These are phyloP conservation scores for Arthroderma uncinatum DNA, from an alignment of 2,329 filamentous ascomycete genomes.

Conservation along the genomic window DNA sequence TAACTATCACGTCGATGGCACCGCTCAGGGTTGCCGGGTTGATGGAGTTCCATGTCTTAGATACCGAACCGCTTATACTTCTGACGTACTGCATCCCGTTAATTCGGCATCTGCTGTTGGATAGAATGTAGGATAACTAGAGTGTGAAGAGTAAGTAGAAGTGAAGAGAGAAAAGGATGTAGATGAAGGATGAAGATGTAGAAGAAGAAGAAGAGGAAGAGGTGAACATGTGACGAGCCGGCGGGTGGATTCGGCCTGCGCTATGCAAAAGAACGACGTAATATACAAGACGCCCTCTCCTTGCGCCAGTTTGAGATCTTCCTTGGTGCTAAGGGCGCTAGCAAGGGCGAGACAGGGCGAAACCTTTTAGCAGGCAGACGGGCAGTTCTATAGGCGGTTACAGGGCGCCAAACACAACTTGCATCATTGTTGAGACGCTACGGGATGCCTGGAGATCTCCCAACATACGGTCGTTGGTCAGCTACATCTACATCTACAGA, in stretches of 20 bases:
- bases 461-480: too few relatives aligned
- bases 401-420: not conserved
- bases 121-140: too few relatives aligned
- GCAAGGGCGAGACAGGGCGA: not conserved
- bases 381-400: not conserved
- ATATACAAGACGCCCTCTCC: not conserved
- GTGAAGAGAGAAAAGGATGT: not conserved
- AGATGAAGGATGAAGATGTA: not conserved
- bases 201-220: not conserved
- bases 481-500: too few relatives aligned
- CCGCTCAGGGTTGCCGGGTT: conserved; percentile 95
- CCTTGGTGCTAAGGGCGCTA: not conserved
- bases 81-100: conserved; percentile 88
- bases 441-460: not conserved
- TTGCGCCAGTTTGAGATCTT: too few relatives aligned
- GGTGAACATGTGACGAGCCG: not conserved
- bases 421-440: not conserved
- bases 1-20: conserved; percentile 96
- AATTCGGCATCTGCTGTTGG: not conserved
- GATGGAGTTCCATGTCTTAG: conserved; percentile 98
- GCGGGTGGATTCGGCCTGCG: not conserved
- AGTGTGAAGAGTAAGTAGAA: not conserved
- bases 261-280: not conserved
- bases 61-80: conserved; percentile 87
- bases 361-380: not conserved